Base-by-base conservation (phyloP, 75 land plant species). In the Azolla pinnata region DNA sequence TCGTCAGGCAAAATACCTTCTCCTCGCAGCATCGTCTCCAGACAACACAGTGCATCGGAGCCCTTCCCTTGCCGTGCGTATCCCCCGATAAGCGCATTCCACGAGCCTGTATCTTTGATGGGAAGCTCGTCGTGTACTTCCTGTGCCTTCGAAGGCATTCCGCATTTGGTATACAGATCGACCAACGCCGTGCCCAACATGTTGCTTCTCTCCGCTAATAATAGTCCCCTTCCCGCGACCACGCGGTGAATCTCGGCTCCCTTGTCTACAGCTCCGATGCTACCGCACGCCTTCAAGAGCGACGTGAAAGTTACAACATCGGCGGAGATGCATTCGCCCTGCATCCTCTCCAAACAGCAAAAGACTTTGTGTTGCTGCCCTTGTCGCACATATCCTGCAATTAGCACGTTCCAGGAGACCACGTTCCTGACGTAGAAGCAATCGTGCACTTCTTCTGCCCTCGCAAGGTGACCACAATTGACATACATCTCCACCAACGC, bases 131-230 rank as follows among this genome's bases (percentile, higher is more conserved):
- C 23, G 24, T 78, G 75, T 24, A 82, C 31, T 29, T 1, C 33
- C 28, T 46, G 32, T 5, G 71, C 78, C 29, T 75, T 67, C 33
- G 72, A 67, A 27, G 72, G 12, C 16, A 16, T 35, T 3, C 81
- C 81, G 60, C 79, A 82, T 62, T 72, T 77, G 14, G 65, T 35
- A 65, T 82, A 82, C 78, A 83, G 63, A 24, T 83, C 86, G 29
- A 78, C 59, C 32, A 78, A 31, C 0, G 79, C 56, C 42, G 75
- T 79, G 23, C 65, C 57, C 0, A 79, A 44, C 16, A 66, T 44
- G 7, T 75, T 70, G 60, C 75, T 72, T 14, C 21, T 46, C 21
- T 18, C 12, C n/a, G n/a, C n/a, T n/a, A n/a, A n/a, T 2, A 46
- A 14, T 16, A 54, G 38, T 33, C 49, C 61, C 33, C 63, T 74